These are phyloP conservation scores for Trichoderma sp. DNA, from an alignment of 2,329 filamentous ascomycete genomes.

Conservation along the genomic window DNA sequence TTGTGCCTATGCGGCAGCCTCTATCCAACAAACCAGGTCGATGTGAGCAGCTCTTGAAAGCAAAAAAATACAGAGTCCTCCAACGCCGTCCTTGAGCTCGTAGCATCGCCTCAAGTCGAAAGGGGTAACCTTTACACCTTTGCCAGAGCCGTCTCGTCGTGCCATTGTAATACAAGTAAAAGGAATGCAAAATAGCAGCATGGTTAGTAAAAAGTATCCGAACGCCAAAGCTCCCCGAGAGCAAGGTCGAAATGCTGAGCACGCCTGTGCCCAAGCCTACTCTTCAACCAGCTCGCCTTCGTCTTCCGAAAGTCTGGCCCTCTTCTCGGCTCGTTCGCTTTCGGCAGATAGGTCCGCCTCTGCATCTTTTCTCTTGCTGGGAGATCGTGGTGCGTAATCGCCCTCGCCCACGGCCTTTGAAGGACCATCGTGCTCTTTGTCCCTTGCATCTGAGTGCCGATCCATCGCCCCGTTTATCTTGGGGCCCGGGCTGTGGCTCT, in stretches of 20 bases:
- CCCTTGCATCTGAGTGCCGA: slow-evolving; percentile 37
- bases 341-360: slow-evolving; percentile 40
- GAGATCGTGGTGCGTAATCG: slow-evolving; percentile 41
- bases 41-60: slow-evolving; percentile 15
- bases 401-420: slow-evolving; percentile 40
- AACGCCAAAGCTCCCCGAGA: slow-evolving; percentile 14
- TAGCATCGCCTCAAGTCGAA: slow-evolving; percentile 15
- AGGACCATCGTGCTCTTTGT: slow-evolving; percentile 34
- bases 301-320: slow-evolving; percentile 51
- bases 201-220: background rate
- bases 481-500: slow-evolving; percentile 52
- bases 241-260: background rate
- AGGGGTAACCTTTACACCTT: slow-evolving; percentile 4
- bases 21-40: slow-evolving; percentile 22
- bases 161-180: background rate
- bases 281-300: slow-evolving; percentile 52
- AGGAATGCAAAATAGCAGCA: background rate
- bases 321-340: slow-evolving; percentile 47
- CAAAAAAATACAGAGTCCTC: background rate
- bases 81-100: slow-evolving; percentile 22
- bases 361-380: slow-evolving; percentile 48
- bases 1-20: slow-evolving; percentile 27
- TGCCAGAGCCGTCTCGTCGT: slow-evolving; percentile 14
- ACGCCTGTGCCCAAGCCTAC: slow-evolving; percentile 25
- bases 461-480: slow-evolving; percentile 47